Percentiles rank a stretch among this genome's conserved stretches.
Conservation (phyloP, 345 rosid species). For the Luvunga scandens region DNA sequence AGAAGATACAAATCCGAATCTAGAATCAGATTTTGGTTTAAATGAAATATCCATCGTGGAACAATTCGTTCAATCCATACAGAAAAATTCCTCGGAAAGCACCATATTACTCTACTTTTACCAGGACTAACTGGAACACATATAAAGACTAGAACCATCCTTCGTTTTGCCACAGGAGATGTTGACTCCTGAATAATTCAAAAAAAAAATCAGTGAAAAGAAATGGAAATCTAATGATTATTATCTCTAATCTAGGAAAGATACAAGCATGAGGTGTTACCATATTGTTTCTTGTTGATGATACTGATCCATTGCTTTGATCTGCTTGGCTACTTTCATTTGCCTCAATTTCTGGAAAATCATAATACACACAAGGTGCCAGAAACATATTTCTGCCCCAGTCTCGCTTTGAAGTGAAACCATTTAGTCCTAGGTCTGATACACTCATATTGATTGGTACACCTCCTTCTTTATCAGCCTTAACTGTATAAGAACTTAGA, state of each 20-base stretch:
- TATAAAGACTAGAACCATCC: conserved; percentile 31
- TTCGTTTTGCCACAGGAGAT: conserved; percentile 6
- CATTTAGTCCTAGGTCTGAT: conserved; percentile 28
- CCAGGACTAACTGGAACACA: conserved; percentile 54
- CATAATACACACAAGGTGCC: conserved; percentile 39
- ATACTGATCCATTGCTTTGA: neutral
- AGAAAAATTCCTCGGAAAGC: conserved; percentile 36
- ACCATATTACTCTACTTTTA: conserved; percentile 45
- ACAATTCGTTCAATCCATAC: conserved; percentile 41
- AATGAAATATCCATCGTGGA: conserved; percentile 46
- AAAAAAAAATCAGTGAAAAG: neutral
- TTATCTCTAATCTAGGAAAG: neutral
- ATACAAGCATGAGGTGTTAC: neutral
- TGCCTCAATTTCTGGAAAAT: neutral
- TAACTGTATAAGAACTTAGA: conserved; percentile 23
- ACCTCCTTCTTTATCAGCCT: conserved; percentile 53
- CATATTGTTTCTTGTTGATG: neutral
- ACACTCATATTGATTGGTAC: conserved; percentile 35
- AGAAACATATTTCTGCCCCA: conserved; percentile 34
- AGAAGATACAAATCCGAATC: conserved; percentile 52
- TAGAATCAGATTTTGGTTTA: conserved; percentile 36
- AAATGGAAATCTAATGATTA: neutral
- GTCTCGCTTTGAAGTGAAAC: conserved; percentile 33
- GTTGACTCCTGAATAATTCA: neutral
- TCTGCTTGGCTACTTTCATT: neutral